Conservation (phyloP, 768 basidiomycete genomes). For the Flagelloscypha sp. region DNA sequence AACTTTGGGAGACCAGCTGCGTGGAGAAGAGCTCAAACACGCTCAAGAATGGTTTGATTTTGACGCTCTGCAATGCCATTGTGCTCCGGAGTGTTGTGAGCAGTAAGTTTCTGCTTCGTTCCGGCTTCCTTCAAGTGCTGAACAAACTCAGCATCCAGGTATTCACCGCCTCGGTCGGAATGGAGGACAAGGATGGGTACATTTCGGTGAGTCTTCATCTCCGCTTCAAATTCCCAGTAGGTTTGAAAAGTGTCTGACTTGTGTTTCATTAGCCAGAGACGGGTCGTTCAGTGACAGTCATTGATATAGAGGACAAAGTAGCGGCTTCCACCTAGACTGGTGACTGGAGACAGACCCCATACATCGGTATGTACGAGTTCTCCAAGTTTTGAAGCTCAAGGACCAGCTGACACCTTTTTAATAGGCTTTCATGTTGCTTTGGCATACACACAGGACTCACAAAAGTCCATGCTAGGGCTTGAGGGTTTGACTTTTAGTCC, state of each 20-base stretch:
- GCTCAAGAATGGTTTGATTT: constrained; percentile 28
- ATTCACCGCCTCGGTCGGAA: constrained; percentile 37
- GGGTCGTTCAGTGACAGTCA: constrained; percentile 20
- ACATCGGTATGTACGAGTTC: constrained; percentile 31
- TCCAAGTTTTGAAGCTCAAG: constrained; percentile 20
- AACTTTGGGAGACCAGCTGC: constrained; percentile 22
- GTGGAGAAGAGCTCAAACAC: constrained; percentile 26
- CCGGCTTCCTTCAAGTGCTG: constrained; percentile 25
- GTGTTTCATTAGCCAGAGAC: constrained; percentile 15
- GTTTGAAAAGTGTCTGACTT: constrained; percentile 11
- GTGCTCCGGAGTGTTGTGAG: constrained; percentile 33
- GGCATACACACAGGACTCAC: constrained; percentile 35
- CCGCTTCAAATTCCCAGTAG: constrained; percentile 19
- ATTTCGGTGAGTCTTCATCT: constrained; percentile 16
- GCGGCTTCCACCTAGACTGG: constrained; percentile 14
- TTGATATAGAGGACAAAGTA: constrained; percentile 34
- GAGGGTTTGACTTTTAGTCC: constrained; percentile 12
- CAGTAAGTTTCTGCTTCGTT: constrained; percentile 27
- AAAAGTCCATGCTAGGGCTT: constrained; percentile 19
- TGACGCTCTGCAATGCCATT: constrained; percentile 36
- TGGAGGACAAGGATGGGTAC: constrained; percentile 8
- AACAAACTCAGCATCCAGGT: constrained; percentile 26
- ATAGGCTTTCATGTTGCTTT: constrained; percentile 29
- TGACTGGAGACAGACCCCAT: constrained; percentile 34
- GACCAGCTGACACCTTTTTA: constrained; percentile 10